Base-by-base conservation (phyloP, 805 yeast genomes). In the Kluyveromyces lactis region DNA sequence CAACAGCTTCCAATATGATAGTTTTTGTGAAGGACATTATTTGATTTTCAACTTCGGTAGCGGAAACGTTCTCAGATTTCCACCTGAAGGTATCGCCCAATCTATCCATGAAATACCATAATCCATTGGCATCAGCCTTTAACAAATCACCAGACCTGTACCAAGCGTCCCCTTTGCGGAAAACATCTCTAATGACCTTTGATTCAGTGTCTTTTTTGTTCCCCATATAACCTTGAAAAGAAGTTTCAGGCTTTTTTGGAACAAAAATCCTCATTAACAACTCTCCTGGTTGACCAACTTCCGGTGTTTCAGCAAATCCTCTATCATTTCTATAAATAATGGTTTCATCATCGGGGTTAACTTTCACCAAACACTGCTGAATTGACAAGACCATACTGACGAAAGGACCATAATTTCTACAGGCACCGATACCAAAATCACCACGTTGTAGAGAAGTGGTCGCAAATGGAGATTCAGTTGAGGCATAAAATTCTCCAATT, bases 11-110 rank as follows among this genome's bases (percentile, higher is more conserved):
- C 44, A 72, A 71, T 35, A 82, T 65, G 4, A 35, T 38, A 12
- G 55, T 47, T 15, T 50, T 49, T 18, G 59, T 64, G 21, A 65
- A 57, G 4, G 63, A 42, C 36, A 66, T 56, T 21, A 84, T 61
- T 55, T 78, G 80, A 54, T 81, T 83, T 56, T 90, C 97, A 29
- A 89, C 96, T 64, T 89, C 97, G 26, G 89, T 80, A 11, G 97
- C 87, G 13, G 92, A 79, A 9, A 90, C 96, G 59, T 89, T 89
- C 64, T 89, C 97, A 2, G 95, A 82, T 64, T 86, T 90, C 97
- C 97, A 89, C 51, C 97, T 72, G 67, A 84, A 89, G 0, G 97
- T 90, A 56, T 89, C 97, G 31, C 97, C 97, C 53, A 90, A 64
- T 54, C 97, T 70, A 66, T 89, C 97, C 33, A 87, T 86, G 60